Base-by-base conservation (phyloP, 345 rosid species). In the Pistacia vera region DNA sequence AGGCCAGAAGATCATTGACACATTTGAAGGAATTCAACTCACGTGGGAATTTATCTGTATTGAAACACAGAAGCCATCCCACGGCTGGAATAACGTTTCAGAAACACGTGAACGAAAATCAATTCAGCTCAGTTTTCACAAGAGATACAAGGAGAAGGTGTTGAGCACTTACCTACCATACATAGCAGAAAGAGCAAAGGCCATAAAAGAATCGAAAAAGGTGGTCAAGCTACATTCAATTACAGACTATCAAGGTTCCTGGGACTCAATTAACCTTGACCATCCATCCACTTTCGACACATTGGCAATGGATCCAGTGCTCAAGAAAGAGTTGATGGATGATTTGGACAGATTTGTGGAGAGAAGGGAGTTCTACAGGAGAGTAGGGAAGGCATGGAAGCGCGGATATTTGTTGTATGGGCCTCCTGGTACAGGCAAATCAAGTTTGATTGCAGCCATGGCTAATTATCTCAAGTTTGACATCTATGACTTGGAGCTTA, bases 261-360 rank as follows among this genome's bases (percentile, higher is more conserved):
- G 77, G 81, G 63, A 49, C 25, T 76, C 75, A 4, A 73, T 67
- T 51, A 77, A 75, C 64, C 71, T 81, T 57, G 46, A 76, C 9
- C 85, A 84, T 74, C 87, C 85, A 56, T 76, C 83, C 3, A 81
- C 75, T 36, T 84, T 84, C n/a, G 81, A 79, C 38, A 77, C 80
- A 33, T 49, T 81, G 78, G 84, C 87, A 12, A 84, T 81, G 71
- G 83, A 84, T 20, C 77, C 52, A 0, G 10, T 2, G 5, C 44
- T 74, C 16, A 81, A 81, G 75, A 68, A 72, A 52, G 80, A 54
- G 20, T 49, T 74, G 65, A 70, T 76, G 11, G 81, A 76, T n/a
- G 87, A 84, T 52, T 70, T 84, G 79, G 84, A 79, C 71, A 73
- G 81, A 48, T 84, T 79, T 63, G 63, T 77, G 72, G 63, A 18